Evolutionary conservation across 2,329 filamentous ascomycete species (phyloP).

Genomic region (Aphanoascus verrucosus): DNA sequence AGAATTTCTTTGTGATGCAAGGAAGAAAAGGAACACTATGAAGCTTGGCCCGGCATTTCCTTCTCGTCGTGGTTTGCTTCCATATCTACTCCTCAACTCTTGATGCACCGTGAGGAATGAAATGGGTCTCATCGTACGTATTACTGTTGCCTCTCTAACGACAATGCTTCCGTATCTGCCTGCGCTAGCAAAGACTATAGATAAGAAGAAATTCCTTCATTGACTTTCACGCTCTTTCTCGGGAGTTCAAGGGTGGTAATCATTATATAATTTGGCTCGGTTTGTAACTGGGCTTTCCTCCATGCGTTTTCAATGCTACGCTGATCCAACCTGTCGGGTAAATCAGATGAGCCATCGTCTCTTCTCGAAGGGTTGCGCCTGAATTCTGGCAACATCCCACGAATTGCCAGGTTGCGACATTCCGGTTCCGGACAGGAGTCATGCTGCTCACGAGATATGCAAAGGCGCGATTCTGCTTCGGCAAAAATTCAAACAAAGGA

Average conservation of each 20-base stretch:
- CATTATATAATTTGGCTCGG: not conserved
- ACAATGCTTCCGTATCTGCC: too few species aligned
- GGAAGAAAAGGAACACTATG: too few species aligned
- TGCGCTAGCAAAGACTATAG: too few species aligned
- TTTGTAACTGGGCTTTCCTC: not conserved
- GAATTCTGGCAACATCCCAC: not conserved
- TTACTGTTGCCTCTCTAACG: too few species aligned
- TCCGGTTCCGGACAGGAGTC: not conserved
- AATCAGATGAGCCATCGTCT: not conserved
- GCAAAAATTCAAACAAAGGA: constrained; percentile 3
- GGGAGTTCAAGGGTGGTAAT: too few species aligned
- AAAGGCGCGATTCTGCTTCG: not conserved
- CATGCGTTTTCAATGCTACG: constrained; percentile 3
- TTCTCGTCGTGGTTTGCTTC: too few species aligned
- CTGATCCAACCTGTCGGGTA: constrained; percentile 3
- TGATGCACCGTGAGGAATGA: too few species aligned
- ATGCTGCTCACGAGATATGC: not conserved
- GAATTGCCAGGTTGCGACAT: not conserved
- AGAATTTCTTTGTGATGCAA: not conserved
- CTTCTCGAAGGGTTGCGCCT: constrained; percentile 7
- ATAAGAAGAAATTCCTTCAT: too few species aligned
- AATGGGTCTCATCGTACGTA: too few species aligned
- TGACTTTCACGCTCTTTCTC: too few species aligned
- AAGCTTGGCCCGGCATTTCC: too few species aligned
- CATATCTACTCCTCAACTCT: too few species aligned